phyloP scores from a whole-genome alignment of 2,329 filamentous ascomycete genomes.

The Epichloe sibirici region DNA sequence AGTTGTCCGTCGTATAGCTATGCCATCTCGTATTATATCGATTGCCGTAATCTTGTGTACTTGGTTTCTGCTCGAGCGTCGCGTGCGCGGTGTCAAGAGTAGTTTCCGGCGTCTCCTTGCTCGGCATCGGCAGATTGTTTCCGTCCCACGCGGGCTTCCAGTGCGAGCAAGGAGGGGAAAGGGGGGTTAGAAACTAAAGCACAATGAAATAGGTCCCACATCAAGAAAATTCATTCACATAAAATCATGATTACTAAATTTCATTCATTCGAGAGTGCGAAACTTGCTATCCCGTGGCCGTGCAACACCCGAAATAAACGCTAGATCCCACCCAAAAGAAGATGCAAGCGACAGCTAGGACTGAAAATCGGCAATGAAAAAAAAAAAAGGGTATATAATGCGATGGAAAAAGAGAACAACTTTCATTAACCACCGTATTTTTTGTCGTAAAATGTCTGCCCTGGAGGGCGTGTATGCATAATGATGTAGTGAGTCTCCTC shows the following conservation, averaged over 20 bases:
- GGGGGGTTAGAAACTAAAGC: too few relatives aligned
- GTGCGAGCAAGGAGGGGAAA: too few relatives aligned
- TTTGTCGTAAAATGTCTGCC: neutral
- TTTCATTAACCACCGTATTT: neutral
- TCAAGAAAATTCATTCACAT: too few relatives aligned
- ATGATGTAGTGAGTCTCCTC: neutral
- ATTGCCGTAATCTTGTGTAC: too few relatives aligned
- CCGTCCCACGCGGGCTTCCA: too few relatives aligned
- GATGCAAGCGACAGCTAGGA: neutral
- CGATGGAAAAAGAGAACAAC: neutral
- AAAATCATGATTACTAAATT: neutral
- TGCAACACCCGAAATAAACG: neutral
- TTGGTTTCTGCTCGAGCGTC: too few relatives aligned
- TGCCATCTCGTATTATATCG: too few relatives aligned
- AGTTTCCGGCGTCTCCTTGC: too few relatives aligned
- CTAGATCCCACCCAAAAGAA: neutral
- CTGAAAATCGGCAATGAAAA: neutral
- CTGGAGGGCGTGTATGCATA: neutral
- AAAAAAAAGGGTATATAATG: neutral
- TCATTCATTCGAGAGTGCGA: neutral
- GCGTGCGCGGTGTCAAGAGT: too few relatives aligned
- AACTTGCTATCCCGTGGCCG: neutral
- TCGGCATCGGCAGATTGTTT: too few relatives aligned
- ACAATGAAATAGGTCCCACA: too few relatives aligned
- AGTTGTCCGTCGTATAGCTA: too few relatives aligned